Percentiles rank a stretch among this genome's conserved stretches.
phyloP scores from a whole-genome alignment of 2,329 filamentous ascomycete species.

The Penicillium aurantiogriseum region DNA sequence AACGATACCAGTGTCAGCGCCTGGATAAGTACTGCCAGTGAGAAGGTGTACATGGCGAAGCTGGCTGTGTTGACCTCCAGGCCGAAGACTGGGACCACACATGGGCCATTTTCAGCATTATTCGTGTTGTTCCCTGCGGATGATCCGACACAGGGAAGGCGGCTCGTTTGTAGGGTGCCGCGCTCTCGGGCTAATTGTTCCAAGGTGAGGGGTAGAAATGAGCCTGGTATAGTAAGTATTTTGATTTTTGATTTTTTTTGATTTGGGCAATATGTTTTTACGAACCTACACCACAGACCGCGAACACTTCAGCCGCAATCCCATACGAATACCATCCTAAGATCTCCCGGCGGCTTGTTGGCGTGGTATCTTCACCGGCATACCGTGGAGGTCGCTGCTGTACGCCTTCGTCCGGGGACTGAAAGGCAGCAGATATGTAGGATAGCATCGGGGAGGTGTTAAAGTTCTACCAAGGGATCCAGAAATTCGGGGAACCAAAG shows the following conservation, averaged over 20 bases:
- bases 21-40: slow-evolving; percentile 80
- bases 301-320: slow-evolving; percentile 93
- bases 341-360: slow-evolving; percentile 78
- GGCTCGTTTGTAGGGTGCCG: slow-evolving; percentile 66
- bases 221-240: slow-evolving; percentile 53
- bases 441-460: slow-evolving; percentile 18
- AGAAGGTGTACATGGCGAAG: slow-evolving; percentile 67
- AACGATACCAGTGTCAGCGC: slow-evolving; percentile 78
- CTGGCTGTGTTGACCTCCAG: slow-evolving; percentile 39
- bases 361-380: slow-evolving; percentile 76
- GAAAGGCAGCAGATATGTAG: slow-evolving; percentile 18
- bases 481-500: not conserved
- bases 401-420: slow-evolving; percentile 18
- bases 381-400: slow-evolving; percentile 56
- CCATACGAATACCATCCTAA: slow-evolving; percentile 89
- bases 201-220: slow-evolving; percentile 87
- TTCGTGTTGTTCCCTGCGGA: slow-evolving; percentile 26
- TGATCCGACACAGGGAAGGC: slow-evolving; percentile 32
- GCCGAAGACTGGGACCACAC: slow-evolving; percentile 34
- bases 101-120: slow-evolving; percentile 26
- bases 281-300: slow-evolving; percentile 73
- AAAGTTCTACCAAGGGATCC: not conserved
- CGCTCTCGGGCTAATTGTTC: slow-evolving; percentile 90
- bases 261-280: not conserved
- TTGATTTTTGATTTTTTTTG: not conserved